phyloP scores from a whole-genome alignment of 495 filamentous ascomycete genomes.

The Sporormia fimetaria region DNA sequence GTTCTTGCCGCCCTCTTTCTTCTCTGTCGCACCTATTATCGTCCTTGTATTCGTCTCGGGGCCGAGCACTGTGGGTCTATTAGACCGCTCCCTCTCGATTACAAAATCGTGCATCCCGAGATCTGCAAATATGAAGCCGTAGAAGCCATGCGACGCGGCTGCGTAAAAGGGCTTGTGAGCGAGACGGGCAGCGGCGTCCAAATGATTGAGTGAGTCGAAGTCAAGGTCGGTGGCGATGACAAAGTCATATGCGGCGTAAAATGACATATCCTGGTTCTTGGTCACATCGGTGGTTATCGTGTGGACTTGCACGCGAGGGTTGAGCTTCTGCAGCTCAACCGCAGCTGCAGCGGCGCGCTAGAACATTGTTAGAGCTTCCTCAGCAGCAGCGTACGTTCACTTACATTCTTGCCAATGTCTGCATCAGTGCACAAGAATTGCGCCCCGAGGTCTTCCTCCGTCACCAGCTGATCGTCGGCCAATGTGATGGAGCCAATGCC shows the following conservation, averaged over 20 bases:
- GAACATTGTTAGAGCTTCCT: slow-evolving; percentile 1
- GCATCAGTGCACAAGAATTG: slow-evolving; percentile 76
- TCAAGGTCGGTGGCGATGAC: slow-evolving; percentile 86
- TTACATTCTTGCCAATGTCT: slow-evolving; percentile 65
- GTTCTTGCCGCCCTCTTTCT: slow-evolving; percentile 58
- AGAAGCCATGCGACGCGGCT: slow-evolving; percentile 75
- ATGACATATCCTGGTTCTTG: slow-evolving; percentile 49
- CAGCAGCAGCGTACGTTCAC: slow-evolving; percentile 6
- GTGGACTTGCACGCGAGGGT: slow-evolving; percentile 73
- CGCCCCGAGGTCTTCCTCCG: slow-evolving; percentile 69
- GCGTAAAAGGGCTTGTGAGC: slow-evolving; percentile 76
- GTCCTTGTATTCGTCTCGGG: slow-evolving; percentile 67
- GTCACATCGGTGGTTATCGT: slow-evolving; percentile 55
- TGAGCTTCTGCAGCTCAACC: slow-evolving; percentile 68
- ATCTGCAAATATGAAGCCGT: slow-evolving; percentile 91
- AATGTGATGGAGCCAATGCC: slow-evolving; percentile 88
- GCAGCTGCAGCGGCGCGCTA: slow-evolving; percentile 73
- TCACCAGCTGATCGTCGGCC: slow-evolving; percentile 66
- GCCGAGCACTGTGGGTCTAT: slow-evolving; percentile 51
- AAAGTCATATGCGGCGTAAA: slow-evolving; percentile 68
- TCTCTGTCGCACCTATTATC: slow-evolving; percentile 57
- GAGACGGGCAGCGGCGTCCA: slow-evolving; percentile 74
- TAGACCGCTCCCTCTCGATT: slow-evolving; percentile 72
- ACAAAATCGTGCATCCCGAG: slow-evolving; percentile 79
- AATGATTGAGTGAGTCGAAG: slow-evolving; percentile 53